Conservation (phyloP, 176 grass and related monocot species). For the Phoenix roebelenii region DNA sequence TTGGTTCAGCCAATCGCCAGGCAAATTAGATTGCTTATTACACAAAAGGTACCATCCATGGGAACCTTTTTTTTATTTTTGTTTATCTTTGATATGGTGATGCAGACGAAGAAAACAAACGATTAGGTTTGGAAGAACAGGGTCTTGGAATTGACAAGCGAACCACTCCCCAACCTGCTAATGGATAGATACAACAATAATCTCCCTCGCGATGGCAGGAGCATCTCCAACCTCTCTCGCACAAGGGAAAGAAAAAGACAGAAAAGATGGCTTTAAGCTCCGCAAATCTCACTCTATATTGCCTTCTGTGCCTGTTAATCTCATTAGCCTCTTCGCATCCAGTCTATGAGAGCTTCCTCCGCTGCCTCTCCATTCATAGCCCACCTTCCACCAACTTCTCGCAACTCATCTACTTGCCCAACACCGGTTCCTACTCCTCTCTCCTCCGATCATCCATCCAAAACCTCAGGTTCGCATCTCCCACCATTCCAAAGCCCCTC, state of each 20-base stretch:
- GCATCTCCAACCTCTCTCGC: no score
- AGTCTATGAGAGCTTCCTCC: conserved; percentile 33
- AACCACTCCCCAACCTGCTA: no score
- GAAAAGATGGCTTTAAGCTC: not conserved
- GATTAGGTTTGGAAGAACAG: no score
- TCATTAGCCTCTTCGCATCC: conserved; percentile 1
- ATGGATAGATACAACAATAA: no score
- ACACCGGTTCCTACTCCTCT: conserved; percentile 16
- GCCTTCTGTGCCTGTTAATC: conserved; percentile 1
- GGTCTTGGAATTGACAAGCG: no score
- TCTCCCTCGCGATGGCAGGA: no score
- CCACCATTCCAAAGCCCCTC: conserved; percentile 14
- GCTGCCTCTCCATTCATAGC: conserved; percentile 31
- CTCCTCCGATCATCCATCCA: conserved; percentile 42
- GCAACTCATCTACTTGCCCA: conserved; percentile 24
- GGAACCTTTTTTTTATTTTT: no score
- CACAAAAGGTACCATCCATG: no score
- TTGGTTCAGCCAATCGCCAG: no score
- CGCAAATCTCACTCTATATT: not conserved
- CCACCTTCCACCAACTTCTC: conserved; percentile 25
- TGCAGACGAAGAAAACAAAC: no score
- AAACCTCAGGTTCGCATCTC: conserved; percentile 49
- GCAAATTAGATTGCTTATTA: no score
- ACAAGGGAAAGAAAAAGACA: not conserved
- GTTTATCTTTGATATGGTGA: no score